phyloP scores from a whole-genome alignment of 441 rosid species.

The Jatropha multifida region DNA sequence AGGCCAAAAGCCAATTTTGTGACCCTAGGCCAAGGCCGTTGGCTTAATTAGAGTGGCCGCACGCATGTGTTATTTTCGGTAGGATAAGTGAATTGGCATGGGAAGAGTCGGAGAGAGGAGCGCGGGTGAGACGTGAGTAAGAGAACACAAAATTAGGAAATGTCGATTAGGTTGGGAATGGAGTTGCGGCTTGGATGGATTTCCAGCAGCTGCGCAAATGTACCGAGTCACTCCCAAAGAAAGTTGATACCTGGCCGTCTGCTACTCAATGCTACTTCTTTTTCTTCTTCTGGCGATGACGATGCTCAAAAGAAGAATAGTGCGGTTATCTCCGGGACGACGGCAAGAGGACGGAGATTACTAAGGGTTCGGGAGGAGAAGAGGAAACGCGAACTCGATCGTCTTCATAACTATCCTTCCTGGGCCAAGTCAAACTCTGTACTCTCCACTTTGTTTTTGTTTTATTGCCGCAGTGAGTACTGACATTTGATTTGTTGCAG shows the following conservation, averaged over 20 bases:
- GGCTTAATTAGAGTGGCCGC: no score
- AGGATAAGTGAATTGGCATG: no score
- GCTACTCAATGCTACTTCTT: neutral
- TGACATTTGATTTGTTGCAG: constrained; percentile 30
- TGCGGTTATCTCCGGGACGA: constrained; percentile 58
- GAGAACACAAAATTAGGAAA: neutral
- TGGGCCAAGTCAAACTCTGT: constrained; percentile 68
- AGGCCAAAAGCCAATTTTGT: no score
- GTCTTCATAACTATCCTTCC: constrained; percentile 71
- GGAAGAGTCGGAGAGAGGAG: no score
- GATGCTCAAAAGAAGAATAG: neutral
- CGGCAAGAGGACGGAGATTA: constrained; percentile 82
- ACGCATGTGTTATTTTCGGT: no score
- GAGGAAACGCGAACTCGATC: constrained; percentile 75
- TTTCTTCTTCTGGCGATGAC: neutral
- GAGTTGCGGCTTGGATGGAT: constrained; percentile 3
- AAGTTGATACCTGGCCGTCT: neutral
- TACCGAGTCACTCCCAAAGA: neutral
- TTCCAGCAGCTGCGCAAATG: neutral
- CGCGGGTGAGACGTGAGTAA: neutral
- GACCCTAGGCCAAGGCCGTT: no score
- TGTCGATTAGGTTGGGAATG: constrained; percentile 8
- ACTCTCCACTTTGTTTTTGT: constrained; percentile 30
- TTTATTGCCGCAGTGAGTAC: constrained; percentile 22
- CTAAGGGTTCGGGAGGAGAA: constrained; percentile 82